Percentiles rank a stretch among this genome's conserved stretches.
Evolutionary conservation across 129 eudicot genomes (phyloP).

Genomic region (Tagetes erecta): DNA sequence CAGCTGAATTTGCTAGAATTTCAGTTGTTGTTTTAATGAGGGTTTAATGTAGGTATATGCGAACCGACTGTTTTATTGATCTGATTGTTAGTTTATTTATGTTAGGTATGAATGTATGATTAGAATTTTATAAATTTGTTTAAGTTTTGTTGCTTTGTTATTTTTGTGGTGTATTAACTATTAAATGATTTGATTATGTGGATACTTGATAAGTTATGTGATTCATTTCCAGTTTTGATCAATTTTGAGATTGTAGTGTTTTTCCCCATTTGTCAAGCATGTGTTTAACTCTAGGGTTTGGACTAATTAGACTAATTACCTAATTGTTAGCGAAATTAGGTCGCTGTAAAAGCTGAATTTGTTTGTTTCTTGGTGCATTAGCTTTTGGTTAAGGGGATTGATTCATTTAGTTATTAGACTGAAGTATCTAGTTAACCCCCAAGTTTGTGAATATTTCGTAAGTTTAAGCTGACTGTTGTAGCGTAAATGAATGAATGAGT

Average conservation of each 20-base stretch:
- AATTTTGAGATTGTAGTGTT: neutral
- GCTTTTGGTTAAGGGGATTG: neutral
- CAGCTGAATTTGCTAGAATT: conserved; percentile 3
- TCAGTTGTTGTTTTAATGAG: conserved; percentile 1
- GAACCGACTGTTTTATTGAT: conserved; percentile 19
- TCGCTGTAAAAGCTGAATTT: conserved; percentile 14
- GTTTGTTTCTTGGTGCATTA: conserved; percentile 20
- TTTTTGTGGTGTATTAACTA: neutral
- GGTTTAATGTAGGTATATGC: conserved; percentile 15
- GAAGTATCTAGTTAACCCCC: conserved; percentile 5
- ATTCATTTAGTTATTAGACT: conserved; percentile 1
- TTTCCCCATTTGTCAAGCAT: neutral
- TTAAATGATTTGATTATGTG: conserved; percentile 1
- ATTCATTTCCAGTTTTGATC: neutral
- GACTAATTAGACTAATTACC: conserved; percentile 6
- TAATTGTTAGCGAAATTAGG: no score
- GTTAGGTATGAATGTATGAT: conserved; percentile 2
- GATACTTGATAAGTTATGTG: neutral
- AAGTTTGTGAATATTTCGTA: neutral
- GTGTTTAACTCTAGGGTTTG: conserved; percentile 13
- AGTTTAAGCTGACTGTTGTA: neutral
- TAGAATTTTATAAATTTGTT: neutral
- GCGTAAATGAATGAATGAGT: neutral
- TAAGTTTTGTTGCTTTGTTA: conserved; percentile 2
- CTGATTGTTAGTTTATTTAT: neutral